A percentile compares a stretch with the other conserved stretches of the same genome.
Evolutionary conservation across 2,329 filamentous ascomycete species (phyloP).

Genomic region (Epicoccum nigrum): DNA sequence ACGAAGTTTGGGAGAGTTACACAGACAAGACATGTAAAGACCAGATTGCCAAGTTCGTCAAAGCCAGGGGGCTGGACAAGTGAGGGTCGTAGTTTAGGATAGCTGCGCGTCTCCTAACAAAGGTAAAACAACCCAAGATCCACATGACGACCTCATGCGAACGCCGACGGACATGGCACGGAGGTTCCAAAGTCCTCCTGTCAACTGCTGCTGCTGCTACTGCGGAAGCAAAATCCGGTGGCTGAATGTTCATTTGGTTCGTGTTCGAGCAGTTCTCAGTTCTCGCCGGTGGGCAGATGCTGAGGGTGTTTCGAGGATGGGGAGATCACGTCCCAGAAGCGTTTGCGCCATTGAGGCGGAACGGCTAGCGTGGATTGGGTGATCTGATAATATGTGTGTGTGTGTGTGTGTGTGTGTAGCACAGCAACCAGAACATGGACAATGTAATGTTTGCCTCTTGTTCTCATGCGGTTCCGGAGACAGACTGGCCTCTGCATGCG

Average conservation of each 20-base stretch:
- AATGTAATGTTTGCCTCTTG: slow-evolving; percentile 3
- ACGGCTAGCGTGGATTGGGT: not conserved
- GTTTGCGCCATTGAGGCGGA: slow-evolving; percentile 24
- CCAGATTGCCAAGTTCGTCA: slow-evolving; percentile 66
- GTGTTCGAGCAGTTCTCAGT: not conserved
- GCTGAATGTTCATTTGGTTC: slow-evolving; percentile 15
- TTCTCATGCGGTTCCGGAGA: not conserved
- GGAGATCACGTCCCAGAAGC: slow-evolving; percentile 28
- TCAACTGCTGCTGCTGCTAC: too few relatives aligned
- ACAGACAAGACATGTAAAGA: slow-evolving; percentile 70
- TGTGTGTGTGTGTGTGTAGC: not conserved
- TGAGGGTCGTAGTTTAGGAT: slow-evolving; percentile 29
- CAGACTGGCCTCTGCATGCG: slow-evolving; percentile 4
- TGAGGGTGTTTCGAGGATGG: slow-evolving; percentile 33
- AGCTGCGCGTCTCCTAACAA: too few relatives aligned
- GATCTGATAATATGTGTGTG: slow-evolving; percentile 4
- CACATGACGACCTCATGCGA: not conserved
- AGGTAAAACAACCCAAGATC: not conserved
- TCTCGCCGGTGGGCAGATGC: slow-evolving; percentile 21
- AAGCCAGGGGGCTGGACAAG: slow-evolving; percentile 63
- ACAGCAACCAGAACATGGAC: slow-evolving; percentile 8
- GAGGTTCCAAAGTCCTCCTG: not conserved
- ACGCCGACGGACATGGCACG: not conserved
- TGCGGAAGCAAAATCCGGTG: not conserved
- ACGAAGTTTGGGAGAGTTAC: slow-evolving; percentile 75